These are phyloP conservation scores for Bimuria novae-zelandiae DNA, from an alignment of 2,329 filamentous ascomycete genomes.

Conservation along the genomic window DNA sequence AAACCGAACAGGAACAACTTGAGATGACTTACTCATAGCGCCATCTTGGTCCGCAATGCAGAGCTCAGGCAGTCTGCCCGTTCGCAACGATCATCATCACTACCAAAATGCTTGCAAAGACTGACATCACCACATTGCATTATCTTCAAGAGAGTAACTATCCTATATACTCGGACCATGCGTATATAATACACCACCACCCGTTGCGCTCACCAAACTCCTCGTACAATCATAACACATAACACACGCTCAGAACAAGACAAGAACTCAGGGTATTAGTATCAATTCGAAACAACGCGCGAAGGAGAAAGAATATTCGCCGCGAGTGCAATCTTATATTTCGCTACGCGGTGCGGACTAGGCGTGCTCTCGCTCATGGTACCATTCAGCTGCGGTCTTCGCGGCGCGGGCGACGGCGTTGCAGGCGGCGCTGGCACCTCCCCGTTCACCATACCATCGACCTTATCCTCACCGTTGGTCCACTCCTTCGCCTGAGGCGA, in stretches of 20 bases:
- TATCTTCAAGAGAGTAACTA: too few species aligned
- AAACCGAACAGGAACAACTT: too few species aligned
- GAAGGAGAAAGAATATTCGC: slow-evolving; percentile 30
- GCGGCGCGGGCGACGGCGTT: slow-evolving; percentile 19
- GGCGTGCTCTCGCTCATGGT: slow-evolving; percentile 9
- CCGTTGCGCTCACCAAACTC: too few species aligned
- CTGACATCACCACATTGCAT: too few species aligned
- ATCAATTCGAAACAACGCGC: neutral
- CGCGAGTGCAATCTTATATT: slow-evolving; percentile 41
- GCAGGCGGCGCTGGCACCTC: slow-evolving; percentile 17
- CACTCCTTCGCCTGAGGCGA: slow-evolving; percentile 24
- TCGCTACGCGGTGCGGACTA: slow-evolving; percentile 31
- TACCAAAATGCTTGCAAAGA: neutral
- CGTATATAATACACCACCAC: too few species aligned
- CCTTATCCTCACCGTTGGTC: slow-evolving; percentile 20
- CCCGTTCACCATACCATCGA: slow-evolving; percentile 14
- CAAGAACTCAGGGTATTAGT: neutral
- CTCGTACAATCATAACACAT: too few species aligned
- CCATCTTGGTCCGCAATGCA: too few species aligned
- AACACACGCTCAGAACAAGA: too few species aligned
- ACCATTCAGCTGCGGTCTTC: neutral
- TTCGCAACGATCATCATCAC: too few species aligned
- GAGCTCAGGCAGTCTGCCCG: too few species aligned
- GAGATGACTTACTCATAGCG: too few species aligned
- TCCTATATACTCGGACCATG: too few species aligned